A percentile compares a stretch with the other conserved stretches of the same genome.
These are phyloP conservation scores for Erodium moschatum DNA, from an alignment of 441 rosid genomes.

Conservation along the genomic window DNA sequence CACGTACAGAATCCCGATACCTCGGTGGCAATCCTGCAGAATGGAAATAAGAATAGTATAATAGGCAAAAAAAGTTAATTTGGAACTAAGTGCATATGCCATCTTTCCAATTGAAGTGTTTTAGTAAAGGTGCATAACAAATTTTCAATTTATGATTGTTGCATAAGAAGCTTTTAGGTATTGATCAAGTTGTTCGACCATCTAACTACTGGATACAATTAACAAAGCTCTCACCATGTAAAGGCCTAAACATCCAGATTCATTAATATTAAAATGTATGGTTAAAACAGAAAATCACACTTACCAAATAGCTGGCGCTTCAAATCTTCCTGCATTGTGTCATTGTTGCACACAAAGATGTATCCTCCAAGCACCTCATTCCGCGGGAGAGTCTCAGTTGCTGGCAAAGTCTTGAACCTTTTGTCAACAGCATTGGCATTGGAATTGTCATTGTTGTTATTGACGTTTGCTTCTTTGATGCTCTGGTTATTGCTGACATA, in stretches of 20 bases:
- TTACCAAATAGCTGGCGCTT: constrained; percentile 90
- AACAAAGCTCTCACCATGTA: background rate
- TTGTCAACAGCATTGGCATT: constrained; percentile 44
- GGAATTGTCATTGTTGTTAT: constrained; percentile 21
- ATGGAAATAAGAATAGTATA: constrained; percentile 16
- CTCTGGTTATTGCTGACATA: constrained; percentile 48
- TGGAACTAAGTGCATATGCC: background rate
- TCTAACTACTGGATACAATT: background rate
- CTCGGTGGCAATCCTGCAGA: constrained; percentile 85
- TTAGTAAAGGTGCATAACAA: background rate
- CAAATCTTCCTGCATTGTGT: constrained; percentile 94
- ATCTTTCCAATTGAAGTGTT: background rate
- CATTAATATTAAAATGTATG: background rate
- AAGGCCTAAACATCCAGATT: background rate
- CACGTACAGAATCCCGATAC: constrained; percentile 92
- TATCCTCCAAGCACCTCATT: constrained; percentile 97
- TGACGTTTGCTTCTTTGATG: constrained; percentile 42
- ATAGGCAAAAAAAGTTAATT: background rate
- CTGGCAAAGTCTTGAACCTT: constrained; percentile 92
- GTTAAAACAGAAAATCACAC: constrained; percentile 9
- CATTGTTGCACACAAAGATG: constrained; percentile 94
- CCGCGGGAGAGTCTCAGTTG: constrained; percentile 80
- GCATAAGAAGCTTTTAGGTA: background rate
- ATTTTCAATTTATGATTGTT: background rate
- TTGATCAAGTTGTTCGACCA: too few relatives aligned